These are phyloP conservation scores for Sporothrix schenckii DNA, from an alignment of 2,329 filamentous ascomycete genomes.

Conservation along the genomic window DNA sequence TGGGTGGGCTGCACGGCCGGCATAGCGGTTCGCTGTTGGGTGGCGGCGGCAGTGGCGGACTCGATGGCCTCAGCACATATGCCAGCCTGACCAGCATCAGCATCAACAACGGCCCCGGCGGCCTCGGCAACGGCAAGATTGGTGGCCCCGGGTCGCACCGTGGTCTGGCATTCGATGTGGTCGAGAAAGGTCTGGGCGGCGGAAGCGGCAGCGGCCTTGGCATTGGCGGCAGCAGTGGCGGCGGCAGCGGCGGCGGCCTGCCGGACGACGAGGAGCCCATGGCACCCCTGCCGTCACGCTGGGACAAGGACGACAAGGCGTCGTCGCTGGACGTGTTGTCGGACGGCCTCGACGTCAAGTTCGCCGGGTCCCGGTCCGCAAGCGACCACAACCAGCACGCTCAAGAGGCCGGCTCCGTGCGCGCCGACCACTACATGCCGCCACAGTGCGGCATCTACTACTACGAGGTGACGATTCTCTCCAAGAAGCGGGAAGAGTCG, in stretches of 20 bases:
- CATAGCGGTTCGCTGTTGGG: constrained; percentile 55
- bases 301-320: constrained; percentile 79
- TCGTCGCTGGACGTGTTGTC: constrained; percentile 71
- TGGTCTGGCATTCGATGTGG: constrained; percentile 80
- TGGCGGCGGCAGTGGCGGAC: constrained; percentile 29
- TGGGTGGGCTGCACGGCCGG: constrained; percentile 58
- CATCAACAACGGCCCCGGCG: neutral
- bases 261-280: constrained; percentile 61
- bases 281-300: constrained; percentile 74
- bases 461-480: constrained; percentile 68
- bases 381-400: constrained; percentile 57
- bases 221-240: neutral
- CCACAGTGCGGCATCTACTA: constrained; percentile 92
- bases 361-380: constrained; percentile 45
- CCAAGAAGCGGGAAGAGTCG: constrained; percentile 59
- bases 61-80: constrained; percentile 11
- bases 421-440: constrained; percentile 85
- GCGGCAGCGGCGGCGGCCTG: neutral
- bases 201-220: neutral
- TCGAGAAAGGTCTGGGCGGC: constrained; percentile 61
- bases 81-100: constrained; percentile 1
- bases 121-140: constrained; percentile 50
- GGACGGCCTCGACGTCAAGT: constrained; percentile 73
- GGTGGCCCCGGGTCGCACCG: constrained; percentile 62
- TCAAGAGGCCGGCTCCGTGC: constrained; percentile 78